Percentiles rank a stretch among this genome's conserved stretches.
Evolutionary conservation across 192 early-diverging fungal genomes (phyloP).

Genomic region (Coemansia sp.): DNA sequence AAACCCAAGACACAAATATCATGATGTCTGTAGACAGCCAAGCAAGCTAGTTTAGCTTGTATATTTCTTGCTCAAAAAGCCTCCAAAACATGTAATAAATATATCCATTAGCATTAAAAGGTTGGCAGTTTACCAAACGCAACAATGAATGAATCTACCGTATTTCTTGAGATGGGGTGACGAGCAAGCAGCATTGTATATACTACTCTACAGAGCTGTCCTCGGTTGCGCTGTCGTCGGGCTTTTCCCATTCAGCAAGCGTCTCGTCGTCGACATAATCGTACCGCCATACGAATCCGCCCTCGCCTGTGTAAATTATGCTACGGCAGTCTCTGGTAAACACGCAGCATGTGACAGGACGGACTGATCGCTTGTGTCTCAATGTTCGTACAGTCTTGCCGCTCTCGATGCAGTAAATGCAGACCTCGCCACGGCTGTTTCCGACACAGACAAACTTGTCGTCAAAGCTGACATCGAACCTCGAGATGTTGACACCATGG

Average conservation of each 20-base stretch:
- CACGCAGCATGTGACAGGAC: slow-evolving; percentile 74
- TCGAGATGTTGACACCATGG: slow-evolving; percentile 49
- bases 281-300: slow-evolving; percentile 81
- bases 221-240: slow-evolving; percentile 28
- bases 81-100: not conserved
- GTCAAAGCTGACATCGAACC: slow-evolving; percentile 72
- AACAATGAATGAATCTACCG: no score
- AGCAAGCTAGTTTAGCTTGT: not conserved
- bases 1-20: not conserved
- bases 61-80: not conserved
- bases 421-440: slow-evolving; percentile 68
- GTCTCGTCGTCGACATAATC: slow-evolving; percentile 76
- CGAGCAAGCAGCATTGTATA: slow-evolving; percentile 4
- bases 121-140: not conserved
- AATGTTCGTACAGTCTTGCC: slow-evolving; percentile 66
- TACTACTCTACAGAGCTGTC: slow-evolving; percentile 17
- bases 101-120: not conserved
- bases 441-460: slow-evolving; percentile 74
- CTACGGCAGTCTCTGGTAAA: slow-evolving; percentile 75
- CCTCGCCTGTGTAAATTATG: slow-evolving; percentile 72
- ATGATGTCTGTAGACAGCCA: not conserved
- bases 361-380: slow-evolving; percentile 73
- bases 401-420: slow-evolving; percentile 68
- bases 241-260: slow-evolving; percentile 68
- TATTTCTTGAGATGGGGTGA: no score